Base-by-base conservation (phyloP, 1,284 basidiomycete species). In the Termitomyces sp. region DNA sequence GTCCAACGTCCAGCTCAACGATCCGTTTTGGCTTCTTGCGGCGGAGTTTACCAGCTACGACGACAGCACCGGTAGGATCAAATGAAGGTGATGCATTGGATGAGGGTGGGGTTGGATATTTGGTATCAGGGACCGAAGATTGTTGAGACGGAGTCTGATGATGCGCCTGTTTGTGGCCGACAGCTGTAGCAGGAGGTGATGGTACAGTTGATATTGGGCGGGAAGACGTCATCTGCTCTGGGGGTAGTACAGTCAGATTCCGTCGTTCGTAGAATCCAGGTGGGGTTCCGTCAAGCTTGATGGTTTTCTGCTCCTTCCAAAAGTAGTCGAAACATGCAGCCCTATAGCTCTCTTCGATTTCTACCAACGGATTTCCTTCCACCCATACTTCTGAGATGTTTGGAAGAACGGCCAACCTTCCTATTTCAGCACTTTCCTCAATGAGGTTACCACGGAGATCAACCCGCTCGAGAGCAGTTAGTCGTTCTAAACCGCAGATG, bases 401-500 rank as follows among this genome's bases (percentile, higher is more conserved):
- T 7, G 92, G 90, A 36, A 98, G 74, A 5, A 82, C 78, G 0
- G 92, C 86, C 17, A 99, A 75, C 24, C 96, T 77, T 1, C 93
- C 90, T 1, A 98, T 78, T 69, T 99, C 96, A 12, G 84, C 84
- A 36, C 82, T 83, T 61, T 98, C 96, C 45, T 87, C 82, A 40
- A 99, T 75, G 43, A 81, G 70, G 63, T 98, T 99, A 47, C 77
- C 68, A 4, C 94, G 82, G n/a, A 98, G 73, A 68, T 99, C 95
- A 26, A 98, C 79, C 15, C 91, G 82, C 64, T 92, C 85, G 7
- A 98, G 80, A 0, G 86, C 88, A 52, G 80, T 75, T 0, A 98
- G 80, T 6, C 94, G 83, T 70, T 99, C 96, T 5, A 98, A 78
- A 2, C 96, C 96, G 60, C 93, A 94, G 50, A 99, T 82, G 21